Conservation (phyloP, 1,284 basidiomycete genomes). For the Irpex sp. region DNA sequence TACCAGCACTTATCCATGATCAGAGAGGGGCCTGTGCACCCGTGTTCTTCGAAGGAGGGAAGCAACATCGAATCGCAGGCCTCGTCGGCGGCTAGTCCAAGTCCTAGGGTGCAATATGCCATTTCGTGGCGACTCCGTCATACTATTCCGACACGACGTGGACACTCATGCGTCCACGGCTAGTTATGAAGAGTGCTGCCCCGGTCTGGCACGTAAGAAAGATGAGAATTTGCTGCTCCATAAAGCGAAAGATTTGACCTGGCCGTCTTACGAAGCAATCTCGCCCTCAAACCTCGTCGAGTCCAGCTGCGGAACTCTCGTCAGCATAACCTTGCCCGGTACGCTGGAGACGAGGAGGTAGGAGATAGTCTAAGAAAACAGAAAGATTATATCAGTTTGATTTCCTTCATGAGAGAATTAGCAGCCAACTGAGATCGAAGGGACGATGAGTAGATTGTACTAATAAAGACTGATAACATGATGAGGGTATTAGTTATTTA, state of each 20-base stretch:
- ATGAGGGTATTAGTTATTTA: too few relatives aligned
- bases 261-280: background rate
- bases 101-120: background rate
- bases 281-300: background rate
- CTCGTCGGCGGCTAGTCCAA: background rate
- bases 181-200: background rate
- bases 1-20: background rate
- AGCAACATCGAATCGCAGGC: background rate
- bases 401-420: background rate
- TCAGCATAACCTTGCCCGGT: background rate
- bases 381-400: background rate
- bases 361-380: background rate
- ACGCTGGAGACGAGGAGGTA: background rate
- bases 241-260: background rate
- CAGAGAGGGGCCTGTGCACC: background rate
- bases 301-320: constrained; percentile 1
- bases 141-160: background rate
- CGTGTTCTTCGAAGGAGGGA: background rate
- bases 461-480: too few relatives aligned
- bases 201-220: background rate
- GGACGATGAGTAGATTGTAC: background rate
- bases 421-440: too few relatives aligned
- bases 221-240: background rate
- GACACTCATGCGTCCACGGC: background rate
- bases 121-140: background rate